Evolutionary conservation across 768 basidiomycete genomes (phyloP).

Genomic region (Suillus weaverae): DNA sequence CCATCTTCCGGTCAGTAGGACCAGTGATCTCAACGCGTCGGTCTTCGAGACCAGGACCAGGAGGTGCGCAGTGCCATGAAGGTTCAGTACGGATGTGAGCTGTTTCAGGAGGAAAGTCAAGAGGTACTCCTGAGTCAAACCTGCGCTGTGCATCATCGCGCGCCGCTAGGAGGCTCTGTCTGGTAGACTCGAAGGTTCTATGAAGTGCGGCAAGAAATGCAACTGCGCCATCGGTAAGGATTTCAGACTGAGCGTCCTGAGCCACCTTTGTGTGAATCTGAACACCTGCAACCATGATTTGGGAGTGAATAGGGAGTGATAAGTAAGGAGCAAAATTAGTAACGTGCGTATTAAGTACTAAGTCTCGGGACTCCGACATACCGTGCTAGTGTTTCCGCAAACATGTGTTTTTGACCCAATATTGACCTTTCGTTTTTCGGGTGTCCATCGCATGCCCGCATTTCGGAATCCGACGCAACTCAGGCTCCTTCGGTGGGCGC

Average conservation of each 20-base stretch:
- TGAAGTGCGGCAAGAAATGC: constrained; percentile 89
- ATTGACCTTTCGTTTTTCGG: neutral
- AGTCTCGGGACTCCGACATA: constrained; percentile 42
- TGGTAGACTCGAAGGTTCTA: constrained; percentile 86
- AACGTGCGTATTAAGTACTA: constrained; percentile 32
- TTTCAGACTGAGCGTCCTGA: constrained; percentile 65
- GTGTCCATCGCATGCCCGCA: neutral
- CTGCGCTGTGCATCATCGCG: constrained; percentile 78
- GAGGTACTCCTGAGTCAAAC: constrained; percentile 73
- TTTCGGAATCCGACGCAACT: neutral
- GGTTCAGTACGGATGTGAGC: constrained; percentile 85
- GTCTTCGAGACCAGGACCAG: constrained; percentile 92
- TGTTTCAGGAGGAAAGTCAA: constrained; percentile 90
- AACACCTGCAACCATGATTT: constrained; percentile 60
- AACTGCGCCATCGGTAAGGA: constrained; percentile 86
- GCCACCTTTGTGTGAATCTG: constrained; percentile 65
- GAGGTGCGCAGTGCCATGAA: constrained; percentile 89
- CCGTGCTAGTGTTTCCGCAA: constrained; percentile 13
- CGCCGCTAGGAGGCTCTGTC: constrained; percentile 77
- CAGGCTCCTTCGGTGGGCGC: too few species aligned
- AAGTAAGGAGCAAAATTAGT: constrained; percentile 8
- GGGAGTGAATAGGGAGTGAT: constrained; percentile 12
- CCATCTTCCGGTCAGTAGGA: constrained; percentile 98
- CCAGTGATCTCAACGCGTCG: constrained; percentile 97
- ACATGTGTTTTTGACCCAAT: constrained; percentile 5